Evolutionary conservation across 2,329 filamentous ascomycete species (phyloP).

Genomic region (Penicillium sp.): DNA sequence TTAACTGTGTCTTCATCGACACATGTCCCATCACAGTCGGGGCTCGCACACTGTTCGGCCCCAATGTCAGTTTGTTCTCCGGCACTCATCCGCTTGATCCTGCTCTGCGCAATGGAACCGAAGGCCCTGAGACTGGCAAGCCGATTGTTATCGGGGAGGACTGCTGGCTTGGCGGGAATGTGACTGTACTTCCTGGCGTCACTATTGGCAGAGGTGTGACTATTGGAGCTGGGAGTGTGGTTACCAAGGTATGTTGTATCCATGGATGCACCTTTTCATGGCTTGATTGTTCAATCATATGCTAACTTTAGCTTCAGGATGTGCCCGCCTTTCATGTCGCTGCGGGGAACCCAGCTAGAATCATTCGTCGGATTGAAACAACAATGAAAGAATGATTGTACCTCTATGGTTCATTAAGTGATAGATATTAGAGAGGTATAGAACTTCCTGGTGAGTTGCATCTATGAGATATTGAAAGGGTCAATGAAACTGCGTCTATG

Average conservation of each 20-base stretch:
- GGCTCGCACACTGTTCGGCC: constrained; percentile 72
- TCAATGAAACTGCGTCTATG: background rate
- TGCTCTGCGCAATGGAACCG: constrained; percentile 67
- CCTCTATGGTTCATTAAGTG: background rate
- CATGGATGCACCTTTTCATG: background rate
- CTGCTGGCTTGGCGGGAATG: constrained; percentile 74
- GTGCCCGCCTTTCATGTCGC: constrained; percentile 44
- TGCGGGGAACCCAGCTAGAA: constrained; percentile 41
- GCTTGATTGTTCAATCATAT: background rate
- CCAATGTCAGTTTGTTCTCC: constrained; percentile 72
- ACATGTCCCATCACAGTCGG: constrained; percentile 73
- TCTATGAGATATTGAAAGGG: background rate
- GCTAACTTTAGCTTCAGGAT: constrained; percentile 25
- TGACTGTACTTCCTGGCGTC: constrained; percentile 70
- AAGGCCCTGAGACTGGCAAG: constrained; percentile 71
- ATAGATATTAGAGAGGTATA: background rate
- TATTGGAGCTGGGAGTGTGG: constrained; percentile 77
- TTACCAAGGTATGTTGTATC: constrained; percentile 60
- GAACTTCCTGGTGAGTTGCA: background rate
- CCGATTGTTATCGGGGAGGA: constrained; percentile 76
- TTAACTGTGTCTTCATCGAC: constrained; percentile 72
- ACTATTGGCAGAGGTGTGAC: constrained; percentile 72
- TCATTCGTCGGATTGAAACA: constrained; percentile 42
- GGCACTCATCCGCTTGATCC: constrained; percentile 77
- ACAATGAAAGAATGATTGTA: constrained; percentile 25